These are phyloP conservation scores for Hymenoscyphus occultus DNA, from an alignment of 2,329 filamentous ascomycete genomes.

Conservation along the genomic window DNA sequence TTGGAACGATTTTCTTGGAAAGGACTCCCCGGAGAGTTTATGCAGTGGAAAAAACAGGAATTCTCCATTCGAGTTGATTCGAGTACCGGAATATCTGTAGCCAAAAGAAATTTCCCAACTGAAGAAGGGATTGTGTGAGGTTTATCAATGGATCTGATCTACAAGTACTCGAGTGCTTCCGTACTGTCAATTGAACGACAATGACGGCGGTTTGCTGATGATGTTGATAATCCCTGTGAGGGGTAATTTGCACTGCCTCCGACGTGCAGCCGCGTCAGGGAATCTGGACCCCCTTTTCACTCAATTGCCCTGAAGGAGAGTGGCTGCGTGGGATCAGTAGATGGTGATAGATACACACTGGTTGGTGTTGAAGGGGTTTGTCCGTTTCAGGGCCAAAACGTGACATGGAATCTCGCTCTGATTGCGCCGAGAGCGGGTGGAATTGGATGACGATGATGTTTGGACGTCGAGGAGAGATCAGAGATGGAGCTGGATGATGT, in stretches of 20 bases:
- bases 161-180: neutral
- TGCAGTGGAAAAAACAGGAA: neutral
- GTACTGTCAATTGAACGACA: neutral
- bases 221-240: neutral
- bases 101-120: neutral
- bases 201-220: neutral
- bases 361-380: neutral
- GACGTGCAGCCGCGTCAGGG: neutral
- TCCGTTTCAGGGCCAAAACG: neutral
- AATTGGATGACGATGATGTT: no score
- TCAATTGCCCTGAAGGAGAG: neutral
- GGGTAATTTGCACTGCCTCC: neutral
- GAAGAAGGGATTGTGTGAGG: neutral
- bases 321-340: neutral
- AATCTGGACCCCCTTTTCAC: neutral
- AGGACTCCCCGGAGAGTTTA: neutral
- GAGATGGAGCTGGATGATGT: neutral
- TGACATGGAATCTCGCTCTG: neutral
- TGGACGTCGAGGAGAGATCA: neutral
- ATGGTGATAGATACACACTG: neutral
- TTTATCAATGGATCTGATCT: conserved; percentile 2
- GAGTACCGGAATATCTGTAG: neutral
- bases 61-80: neutral
- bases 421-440: neutral
- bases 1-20: neutral